Evolutionary conservation across 305 asterid genomes (phyloP).

Genomic region (Andrographis paniculata): DNA sequence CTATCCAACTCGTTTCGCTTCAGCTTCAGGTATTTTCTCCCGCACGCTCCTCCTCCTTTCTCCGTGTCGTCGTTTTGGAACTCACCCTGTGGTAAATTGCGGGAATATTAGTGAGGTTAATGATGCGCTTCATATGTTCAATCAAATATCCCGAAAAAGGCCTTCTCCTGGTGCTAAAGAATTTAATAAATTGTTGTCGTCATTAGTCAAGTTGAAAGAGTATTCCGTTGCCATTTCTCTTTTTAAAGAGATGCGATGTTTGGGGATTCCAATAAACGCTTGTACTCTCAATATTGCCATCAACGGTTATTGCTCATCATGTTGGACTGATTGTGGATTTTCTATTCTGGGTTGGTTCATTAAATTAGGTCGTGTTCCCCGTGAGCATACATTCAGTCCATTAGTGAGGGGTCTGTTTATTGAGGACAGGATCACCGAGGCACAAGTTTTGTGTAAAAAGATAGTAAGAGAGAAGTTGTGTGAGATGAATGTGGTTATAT

Average conservation of each 20-base stretch:
- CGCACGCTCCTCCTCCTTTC: too few relatives aligned
- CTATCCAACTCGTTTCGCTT: too few relatives aligned
- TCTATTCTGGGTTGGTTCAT: slow-evolving; percentile 1
- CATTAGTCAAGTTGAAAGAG: neutral
- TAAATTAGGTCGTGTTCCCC: slow-evolving; percentile 3
- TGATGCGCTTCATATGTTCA: neutral
- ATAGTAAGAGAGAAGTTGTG: too few relatives aligned
- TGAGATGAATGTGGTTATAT: neutral
- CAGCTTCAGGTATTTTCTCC: too few relatives aligned
- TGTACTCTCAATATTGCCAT: neutral
- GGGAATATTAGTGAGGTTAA: neutral
- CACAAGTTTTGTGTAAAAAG: slow-evolving; percentile 1
- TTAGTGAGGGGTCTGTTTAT: slow-evolving; percentile 6
- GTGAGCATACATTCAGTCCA: neutral
- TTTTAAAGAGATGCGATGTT: neutral
- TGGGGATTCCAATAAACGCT: neutral
- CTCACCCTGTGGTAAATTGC: too few relatives aligned
- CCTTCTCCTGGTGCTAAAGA: neutral
- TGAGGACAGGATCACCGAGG: slow-evolving; percentile 1
- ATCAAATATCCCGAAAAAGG: neutral
- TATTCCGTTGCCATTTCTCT: neutral
- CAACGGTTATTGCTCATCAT: neutral
- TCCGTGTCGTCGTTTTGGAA: too few relatives aligned
- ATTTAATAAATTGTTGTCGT: neutral
- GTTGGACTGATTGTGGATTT: neutral